A percentile compares a stretch with the other conserved stretches of the same genome.
Conservation (phyloP, 1,284 basidiomycete species). For the Cryptococcus sp. region DNA sequence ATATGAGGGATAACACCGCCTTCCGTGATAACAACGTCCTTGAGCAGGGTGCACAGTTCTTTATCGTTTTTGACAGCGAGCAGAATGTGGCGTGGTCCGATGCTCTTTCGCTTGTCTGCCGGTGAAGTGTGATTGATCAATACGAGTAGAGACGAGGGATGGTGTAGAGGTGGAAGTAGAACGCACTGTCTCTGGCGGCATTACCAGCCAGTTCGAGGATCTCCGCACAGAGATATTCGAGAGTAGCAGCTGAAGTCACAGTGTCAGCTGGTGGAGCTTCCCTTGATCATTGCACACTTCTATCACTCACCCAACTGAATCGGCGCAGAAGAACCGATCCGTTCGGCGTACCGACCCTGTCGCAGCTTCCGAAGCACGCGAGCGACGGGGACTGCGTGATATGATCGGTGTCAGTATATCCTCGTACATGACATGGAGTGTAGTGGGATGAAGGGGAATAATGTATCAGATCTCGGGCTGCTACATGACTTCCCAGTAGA, state of each 20-base stretch:
- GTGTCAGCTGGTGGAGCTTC: background rate
- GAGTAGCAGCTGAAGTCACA: slow-evolving; percentile 13
- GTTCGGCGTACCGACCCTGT: slow-evolving; percentile 13
- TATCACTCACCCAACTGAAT: slow-evolving; percentile 16
- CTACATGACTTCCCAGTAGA: too few relatives aligned
- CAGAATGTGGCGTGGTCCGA: slow-evolving; percentile 77
- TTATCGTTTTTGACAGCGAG: slow-evolving; percentile 79
- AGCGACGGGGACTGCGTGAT: slow-evolving; percentile 11
- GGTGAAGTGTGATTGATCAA: background rate
- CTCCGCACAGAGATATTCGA: slow-evolving; percentile 69
- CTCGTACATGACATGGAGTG: too few relatives aligned
- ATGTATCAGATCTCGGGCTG: too few relatives aligned
- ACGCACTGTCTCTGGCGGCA: slow-evolving; percentile 58
- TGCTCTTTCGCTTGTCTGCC: slow-evolving; percentile 63
- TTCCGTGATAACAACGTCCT: slow-evolving; percentile 75
- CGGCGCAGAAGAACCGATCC: slow-evolving; percentile 4
- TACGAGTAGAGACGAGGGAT: background rate
- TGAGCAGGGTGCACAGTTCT: slow-evolving; percentile 63
- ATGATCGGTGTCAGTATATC: too few relatives aligned
- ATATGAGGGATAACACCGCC: slow-evolving; percentile 76
- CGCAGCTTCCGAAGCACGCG: slow-evolving; percentile 10
- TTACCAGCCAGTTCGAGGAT: slow-evolving; percentile 81
- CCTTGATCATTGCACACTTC: background rate
- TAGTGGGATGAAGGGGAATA: too few relatives aligned
- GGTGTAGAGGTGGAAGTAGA: slow-evolving; percentile 55